These are phyloP conservation scores for Aspergillus hiratsukae DNA, from an alignment of 2,329 filamentous ascomycete genomes.

Conservation along the genomic window DNA sequence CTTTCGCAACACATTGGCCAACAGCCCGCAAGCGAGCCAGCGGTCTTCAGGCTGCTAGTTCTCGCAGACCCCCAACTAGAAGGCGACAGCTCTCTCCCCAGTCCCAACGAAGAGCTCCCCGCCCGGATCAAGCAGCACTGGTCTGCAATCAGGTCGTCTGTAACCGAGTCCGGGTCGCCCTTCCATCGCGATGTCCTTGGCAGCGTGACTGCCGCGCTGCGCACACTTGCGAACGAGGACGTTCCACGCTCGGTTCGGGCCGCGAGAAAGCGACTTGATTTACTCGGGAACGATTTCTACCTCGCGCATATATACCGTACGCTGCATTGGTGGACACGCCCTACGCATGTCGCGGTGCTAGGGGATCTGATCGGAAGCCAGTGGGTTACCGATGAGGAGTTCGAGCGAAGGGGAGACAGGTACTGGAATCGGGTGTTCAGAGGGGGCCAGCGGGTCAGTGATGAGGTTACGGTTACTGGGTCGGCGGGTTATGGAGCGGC, in stretches of 20 bases:
- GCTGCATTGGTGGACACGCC: slow-evolving; percentile 74
- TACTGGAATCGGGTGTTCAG: slow-evolving; percentile 79
- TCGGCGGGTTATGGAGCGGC: slow-evolving; percentile 38
- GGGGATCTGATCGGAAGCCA: slow-evolving; percentile 92
- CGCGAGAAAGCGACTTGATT: slow-evolving; percentile 74
- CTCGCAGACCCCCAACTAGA: slow-evolving; percentile 92
- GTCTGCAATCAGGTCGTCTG: slow-evolving; percentile 15
- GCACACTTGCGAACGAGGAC: slow-evolving; percentile 57
- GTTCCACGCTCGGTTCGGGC: slow-evolving; percentile 63
- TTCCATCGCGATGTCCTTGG: slow-evolving; percentile 16
- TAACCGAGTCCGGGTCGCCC: slow-evolving; percentile 12
- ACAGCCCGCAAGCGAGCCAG: slow-evolving; percentile 30
- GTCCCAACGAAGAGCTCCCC: slow-evolving; percentile 41
- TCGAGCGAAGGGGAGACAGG: slow-evolving; percentile 64
- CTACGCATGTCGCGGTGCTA: slow-evolving; percentile 82
- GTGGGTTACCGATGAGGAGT: slow-evolving; percentile 86
- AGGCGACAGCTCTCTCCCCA: slow-evolving; percentile 77
- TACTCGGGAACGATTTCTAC: slow-evolving; percentile 92
- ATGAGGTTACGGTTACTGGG: slow-evolving; percentile 36
- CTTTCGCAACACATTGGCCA: slow-evolving; percentile 33
- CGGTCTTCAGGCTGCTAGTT: slow-evolving; percentile 81
- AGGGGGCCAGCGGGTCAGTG: slow-evolving; percentile 59
- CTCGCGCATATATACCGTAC: slow-evolving; percentile 87
- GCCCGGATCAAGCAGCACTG: slow-evolving; percentile 40
- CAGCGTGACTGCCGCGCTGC: slow-evolving; percentile 20